phyloP scores from a whole-genome alignment of 208 protist species.

The Trypanosoma conorhini region DNA sequence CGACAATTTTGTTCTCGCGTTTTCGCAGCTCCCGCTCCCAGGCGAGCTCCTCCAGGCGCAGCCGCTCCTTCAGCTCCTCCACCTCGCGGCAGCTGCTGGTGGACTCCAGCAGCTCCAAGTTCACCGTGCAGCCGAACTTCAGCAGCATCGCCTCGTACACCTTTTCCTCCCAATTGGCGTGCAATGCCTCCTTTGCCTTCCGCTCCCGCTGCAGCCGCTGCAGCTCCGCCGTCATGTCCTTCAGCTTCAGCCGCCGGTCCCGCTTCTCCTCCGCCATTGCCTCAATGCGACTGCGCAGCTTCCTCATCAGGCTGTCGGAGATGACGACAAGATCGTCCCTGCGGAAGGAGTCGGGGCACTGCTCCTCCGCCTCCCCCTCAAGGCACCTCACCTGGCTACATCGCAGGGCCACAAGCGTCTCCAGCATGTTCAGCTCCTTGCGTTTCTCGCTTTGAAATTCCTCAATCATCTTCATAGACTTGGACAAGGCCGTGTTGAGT shows the following conservation, averaged over 20 bases:
- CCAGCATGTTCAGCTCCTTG: constrained; percentile 94
- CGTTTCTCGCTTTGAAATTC: constrained; percentile 94
- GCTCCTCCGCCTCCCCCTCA: constrained; percentile 25
- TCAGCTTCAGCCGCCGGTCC: constrained; percentile 46
- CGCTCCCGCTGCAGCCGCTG: constrained; percentile 70
- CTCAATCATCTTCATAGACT: constrained; percentile 79
- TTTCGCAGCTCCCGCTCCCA: constrained; percentile 73
- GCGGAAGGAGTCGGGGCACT: constrained; percentile 52
- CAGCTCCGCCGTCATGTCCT: constrained; percentile 58
- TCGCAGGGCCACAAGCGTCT: constrained; percentile 88
- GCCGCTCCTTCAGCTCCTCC: constrained; percentile 89
- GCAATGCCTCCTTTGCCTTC: constrained; percentile 61
- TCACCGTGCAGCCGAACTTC: constrained; percentile 94
- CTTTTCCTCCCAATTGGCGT: constrained; percentile 82
- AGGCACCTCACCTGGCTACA: constrained; percentile 86
- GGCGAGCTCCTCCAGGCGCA: constrained; percentile 77
- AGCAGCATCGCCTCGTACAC: constrained; percentile 95
- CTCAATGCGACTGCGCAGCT: constrained; percentile 71
- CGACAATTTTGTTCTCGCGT: constrained; percentile 66
- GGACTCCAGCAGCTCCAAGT: constrained; percentile 92
- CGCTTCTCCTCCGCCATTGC: constrained; percentile 81
- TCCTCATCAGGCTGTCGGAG: constrained; percentile 53
- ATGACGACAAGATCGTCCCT: constrained; percentile 79
- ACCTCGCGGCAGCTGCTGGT: constrained; percentile 85
- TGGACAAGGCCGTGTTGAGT: constrained; percentile 47